These are phyloP conservation scores for Parsonsia alboflavescens DNA, from an alignment of 257 asterid species.

Conservation along the genomic window DNA sequence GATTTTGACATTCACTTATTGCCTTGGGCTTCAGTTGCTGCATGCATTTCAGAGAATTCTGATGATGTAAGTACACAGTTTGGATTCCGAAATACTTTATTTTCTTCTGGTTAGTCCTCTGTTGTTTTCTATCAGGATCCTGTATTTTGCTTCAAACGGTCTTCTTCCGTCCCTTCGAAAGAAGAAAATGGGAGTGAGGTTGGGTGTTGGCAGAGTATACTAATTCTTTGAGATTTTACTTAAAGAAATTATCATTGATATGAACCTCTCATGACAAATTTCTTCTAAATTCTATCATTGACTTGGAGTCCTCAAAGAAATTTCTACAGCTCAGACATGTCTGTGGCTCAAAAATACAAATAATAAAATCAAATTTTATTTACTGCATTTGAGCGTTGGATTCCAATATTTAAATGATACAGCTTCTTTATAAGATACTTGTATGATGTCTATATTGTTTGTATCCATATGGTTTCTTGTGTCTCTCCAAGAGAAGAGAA, in stretches of 20 bases:
- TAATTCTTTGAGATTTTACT: slow-evolving; percentile 7
- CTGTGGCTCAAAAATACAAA: background rate
- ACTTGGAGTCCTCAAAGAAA: background rate
- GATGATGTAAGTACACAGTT: slow-evolving; percentile 38
- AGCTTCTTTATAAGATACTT: background rate
- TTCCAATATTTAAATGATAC: background rate
- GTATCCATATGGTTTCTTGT: background rate
- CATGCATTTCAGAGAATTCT: slow-evolving; percentile 72
- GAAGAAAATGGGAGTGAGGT: background rate
- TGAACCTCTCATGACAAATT: background rate
- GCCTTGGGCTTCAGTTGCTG: slow-evolving; percentile 98
- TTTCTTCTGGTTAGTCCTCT: slow-evolving; percentile 9
- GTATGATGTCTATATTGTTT: background rate
- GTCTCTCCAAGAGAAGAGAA: background rate
- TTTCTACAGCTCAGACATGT: background rate
- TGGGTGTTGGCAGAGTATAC: background rate
- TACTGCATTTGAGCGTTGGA: background rate
- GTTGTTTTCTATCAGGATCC: background rate
- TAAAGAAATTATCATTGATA: background rate
- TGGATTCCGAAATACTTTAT: slow-evolving; percentile 17
- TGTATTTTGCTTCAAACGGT: background rate
- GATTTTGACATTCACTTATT: slow-evolving; percentile 84
- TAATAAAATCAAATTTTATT: background rate
- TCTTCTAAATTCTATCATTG: background rate
- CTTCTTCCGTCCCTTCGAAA: background rate